phyloP scores from a whole-genome alignment of 768 basidiomycete species.

The Rhodotorula toruloides region DNA sequence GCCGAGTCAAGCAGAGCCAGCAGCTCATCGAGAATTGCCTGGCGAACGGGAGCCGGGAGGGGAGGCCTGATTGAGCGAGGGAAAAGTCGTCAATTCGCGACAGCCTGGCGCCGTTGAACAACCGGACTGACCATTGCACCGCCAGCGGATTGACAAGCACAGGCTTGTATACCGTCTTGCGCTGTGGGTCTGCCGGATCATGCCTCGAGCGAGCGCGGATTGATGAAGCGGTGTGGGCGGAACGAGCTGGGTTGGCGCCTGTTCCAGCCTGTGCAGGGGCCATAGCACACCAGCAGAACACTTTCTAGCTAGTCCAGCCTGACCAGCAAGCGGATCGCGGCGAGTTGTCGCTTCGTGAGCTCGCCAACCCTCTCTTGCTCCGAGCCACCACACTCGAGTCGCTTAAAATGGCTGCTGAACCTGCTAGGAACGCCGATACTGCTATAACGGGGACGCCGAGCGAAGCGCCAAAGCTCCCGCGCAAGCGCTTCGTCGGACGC shows the following conservation, averaged over 20 bases:
- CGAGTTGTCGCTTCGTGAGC: too few species aligned
- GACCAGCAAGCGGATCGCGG: too few species aligned
- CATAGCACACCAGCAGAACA: background rate
- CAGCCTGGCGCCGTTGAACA: background rate
- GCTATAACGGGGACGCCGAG: background rate
- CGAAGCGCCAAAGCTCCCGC: background rate
- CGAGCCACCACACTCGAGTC: too few species aligned
- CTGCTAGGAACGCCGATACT: background rate
- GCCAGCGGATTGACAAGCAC: conserved; percentile 29
- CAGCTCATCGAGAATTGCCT: conserved; percentile 25
- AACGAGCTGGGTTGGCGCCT: background rate
- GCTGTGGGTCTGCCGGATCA: conserved; percentile 1
- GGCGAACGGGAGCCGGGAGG: conserved; percentile 13
- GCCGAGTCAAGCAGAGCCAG: conserved; percentile 5
- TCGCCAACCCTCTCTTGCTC: too few species aligned
- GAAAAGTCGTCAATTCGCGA: background rate
- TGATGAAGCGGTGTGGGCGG: conserved; percentile 16
- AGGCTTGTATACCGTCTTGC: conserved; percentile 28
- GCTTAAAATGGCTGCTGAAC: background rate
- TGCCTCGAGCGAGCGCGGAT: conserved; percentile 21
- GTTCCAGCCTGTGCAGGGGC: background rate
- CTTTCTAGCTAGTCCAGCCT: too few species aligned
- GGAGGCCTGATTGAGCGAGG: conserved; percentile 18
- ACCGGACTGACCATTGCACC: conserved; percentile 13
- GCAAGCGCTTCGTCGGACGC: conserved; percentile 38